Evolutionary conservation across 2,329 filamentous ascomycete genomes (phyloP), one percentile per base, ranked within the genome.

Genomic region (Didymosphaeria variabile): DNA sequence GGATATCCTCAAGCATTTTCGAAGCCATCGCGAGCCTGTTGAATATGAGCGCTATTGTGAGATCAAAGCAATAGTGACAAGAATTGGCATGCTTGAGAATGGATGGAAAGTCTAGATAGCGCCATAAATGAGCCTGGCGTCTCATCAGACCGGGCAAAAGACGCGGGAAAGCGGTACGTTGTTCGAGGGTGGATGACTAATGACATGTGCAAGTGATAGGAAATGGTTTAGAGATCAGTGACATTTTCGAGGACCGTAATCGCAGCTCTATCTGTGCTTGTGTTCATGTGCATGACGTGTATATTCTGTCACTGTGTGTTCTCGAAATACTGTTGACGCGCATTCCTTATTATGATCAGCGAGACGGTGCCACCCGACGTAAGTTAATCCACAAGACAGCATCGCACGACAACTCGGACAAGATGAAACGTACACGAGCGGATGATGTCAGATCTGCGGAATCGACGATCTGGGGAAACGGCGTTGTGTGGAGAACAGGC

Each of bases 301-400:
- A 9, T 17, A 6, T 21, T 19, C 40, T 5, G n/a, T 21, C 17
- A 19, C 40, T 12, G 13, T 44, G 26, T 6, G 6, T 29, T 29
- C 26, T 29, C 26, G 26, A 29, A 29, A 5, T 29, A 29, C 26
- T 47, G 45, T 17, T 47, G 29, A 47, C 45, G 29, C 23, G 45
- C 45, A 31, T 31, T n/a, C 45, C 45, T 47, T 47, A 47, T 47
- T 47, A 47, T 7, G 45, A 47, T 47, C 23, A 47, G 45, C 45
- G 29, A 13, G 9, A 29, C 29, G 45, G 45, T 47, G n/a, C 23
- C 23, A 47, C 23, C 13, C 13, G 10, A 47, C 7, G 19, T 10
- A 21, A 47, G 13, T n/a, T 9, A 19, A 21, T 45, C 42, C 42
- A 21, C 42, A 5, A 23, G 19, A 21, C 45, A 47, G n/a, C 45